Percentiles rank a stretch among this genome's conserved stretches.
phyloP scores from a whole-genome alignment of 805 yeast species.

The Wickerhamomyces silvicola region DNA sequence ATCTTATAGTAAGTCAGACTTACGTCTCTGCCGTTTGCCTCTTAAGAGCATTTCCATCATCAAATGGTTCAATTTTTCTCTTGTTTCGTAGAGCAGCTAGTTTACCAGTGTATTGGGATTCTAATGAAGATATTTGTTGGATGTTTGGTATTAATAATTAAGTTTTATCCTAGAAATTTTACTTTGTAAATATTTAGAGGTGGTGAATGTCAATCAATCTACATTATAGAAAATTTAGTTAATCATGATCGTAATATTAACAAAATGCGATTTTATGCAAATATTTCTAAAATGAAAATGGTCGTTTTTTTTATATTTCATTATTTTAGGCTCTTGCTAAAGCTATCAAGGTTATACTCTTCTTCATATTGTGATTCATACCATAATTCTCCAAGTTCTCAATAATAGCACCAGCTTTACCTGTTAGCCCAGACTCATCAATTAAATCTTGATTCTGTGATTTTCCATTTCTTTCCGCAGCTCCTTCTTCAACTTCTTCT shows the following conservation, averaged over 20 bases:
- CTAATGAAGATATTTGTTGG: conserved; percentile 17
- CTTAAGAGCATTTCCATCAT: background rate
- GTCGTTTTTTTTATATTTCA: conserved; percentile 1
- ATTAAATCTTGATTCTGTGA: conserved; percentile 34
- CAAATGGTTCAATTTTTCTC: conserved; percentile 6
- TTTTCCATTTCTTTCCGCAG: too few relatives aligned
- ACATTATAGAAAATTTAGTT: too few relatives aligned
- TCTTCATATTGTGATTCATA: conserved; percentile 95
- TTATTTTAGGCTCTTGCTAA: conserved; percentile 53
- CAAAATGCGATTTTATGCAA: conserved; percentile 7
- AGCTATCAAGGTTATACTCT: conserved; percentile 89
- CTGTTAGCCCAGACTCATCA: conserved; percentile 71
- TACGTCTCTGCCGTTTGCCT: background rate
- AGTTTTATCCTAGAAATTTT: too few relatives aligned
- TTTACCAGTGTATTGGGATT: conserved; percentile 23
- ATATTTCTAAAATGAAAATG: conserved; percentile 7
- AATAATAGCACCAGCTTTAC: conserved; percentile 78
- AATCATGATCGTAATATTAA: too few relatives aligned
- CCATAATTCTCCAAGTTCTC: conserved; percentile 94
- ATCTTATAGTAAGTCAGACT: background rate
- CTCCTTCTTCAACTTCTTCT: conserved; percentile 22
- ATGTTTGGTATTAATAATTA: too few relatives aligned
- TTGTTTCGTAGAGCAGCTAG: conserved; percentile 21
- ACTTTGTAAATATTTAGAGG: too few relatives aligned
- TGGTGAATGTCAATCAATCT: too few relatives aligned